These are phyloP conservation scores for Candida tibetensis DNA, from an alignment of 805 yeast species.

Conservation along the genomic window DNA sequence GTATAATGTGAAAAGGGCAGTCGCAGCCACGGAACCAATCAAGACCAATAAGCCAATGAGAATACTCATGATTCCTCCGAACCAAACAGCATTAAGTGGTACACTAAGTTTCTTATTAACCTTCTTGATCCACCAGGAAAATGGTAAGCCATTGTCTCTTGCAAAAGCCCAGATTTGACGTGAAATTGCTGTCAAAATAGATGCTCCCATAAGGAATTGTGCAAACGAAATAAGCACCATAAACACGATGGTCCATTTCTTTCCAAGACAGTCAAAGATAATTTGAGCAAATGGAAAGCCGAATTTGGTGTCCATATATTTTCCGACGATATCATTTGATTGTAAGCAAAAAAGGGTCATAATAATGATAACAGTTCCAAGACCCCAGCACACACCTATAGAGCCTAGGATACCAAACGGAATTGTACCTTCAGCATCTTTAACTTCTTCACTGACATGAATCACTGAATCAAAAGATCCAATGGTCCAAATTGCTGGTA, in stretches of 20 bases:
- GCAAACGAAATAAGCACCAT: constrained; percentile 34
- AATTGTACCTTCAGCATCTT: constrained; percentile 38
- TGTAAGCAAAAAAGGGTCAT: constrained; percentile 37
- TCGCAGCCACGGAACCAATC: constrained; percentile 41
- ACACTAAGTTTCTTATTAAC: constrained; percentile 38
- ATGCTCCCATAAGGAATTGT: constrained; percentile 33
- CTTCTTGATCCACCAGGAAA: constrained; percentile 32
- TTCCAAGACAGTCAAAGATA: constrained; percentile 37
- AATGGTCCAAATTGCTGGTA: constrained; percentile 40
- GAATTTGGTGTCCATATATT: constrained; percentile 25
- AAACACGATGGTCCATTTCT: constrained; percentile 33
- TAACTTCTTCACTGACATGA: constrained; percentile 42
- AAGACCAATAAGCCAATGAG: constrained; percentile 39
- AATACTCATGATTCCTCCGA: constrained; percentile 34
- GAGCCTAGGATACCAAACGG: constrained; percentile 40
- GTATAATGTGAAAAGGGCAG: constrained; percentile 38
- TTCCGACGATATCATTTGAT: constrained; percentile 25
- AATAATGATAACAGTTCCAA: constrained; percentile 36
- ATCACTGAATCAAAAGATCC: constrained; percentile 41
- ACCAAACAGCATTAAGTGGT: constrained; percentile 39
- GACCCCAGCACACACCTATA: constrained; percentile 25
- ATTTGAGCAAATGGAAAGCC: constrained; percentile 42
- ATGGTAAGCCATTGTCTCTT: constrained; percentile 43
- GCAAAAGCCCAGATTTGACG: constrained; percentile 44
- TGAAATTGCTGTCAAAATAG: constrained; percentile 38